Base-by-base conservation (phyloP, 495 filamentous ascomycete species). In the Talaromyces proteolyticus region DNA sequence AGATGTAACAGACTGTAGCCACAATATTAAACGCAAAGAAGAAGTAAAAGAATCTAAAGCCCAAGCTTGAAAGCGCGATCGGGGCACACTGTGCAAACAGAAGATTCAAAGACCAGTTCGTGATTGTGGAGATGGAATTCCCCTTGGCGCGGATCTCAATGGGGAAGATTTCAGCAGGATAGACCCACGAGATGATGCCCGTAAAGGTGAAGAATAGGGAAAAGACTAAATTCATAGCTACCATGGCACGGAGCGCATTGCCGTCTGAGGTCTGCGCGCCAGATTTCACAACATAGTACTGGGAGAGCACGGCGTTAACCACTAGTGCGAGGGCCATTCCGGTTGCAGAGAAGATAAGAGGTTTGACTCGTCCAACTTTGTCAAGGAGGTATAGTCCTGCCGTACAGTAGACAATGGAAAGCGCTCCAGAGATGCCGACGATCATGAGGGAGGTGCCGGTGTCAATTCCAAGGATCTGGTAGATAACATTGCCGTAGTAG, bases 221-320 rank as follows among this genome's bases (percentile, higher is more conserved):
- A 39, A 80, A 83, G 24, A 81, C 70, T 36, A 79, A 72, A 54
- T 79, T 77, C 64, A 83, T 77, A 52, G 74, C 74, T 20, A 80
- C 75, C 42, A 77, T 78, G 19, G 74, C 67, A 3, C 71, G 73
- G n/a, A 78, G 64, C n/a, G n/a, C n/a, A n/a, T n/a, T n/a, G n/a
- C n/a, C n/a, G n/a, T n/a, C n/a, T n/a, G n/a, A n/a, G n/a, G n/a
- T n/a, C 24, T 75, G 69, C 22, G 69, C 61, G 2, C 56, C 52
- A 34, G 67, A 69, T 42, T 63, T 63, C 6, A 59, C 68, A 21
- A 66, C 58, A 19, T 62, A 51, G 34, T 62, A 63, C 1, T 53
- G 58, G 0, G 70, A 71, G 0, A 78, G 68, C 14, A 67, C 71
- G 4, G 73, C 65, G 43, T 75, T 75, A 2, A 75, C 67, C 25